Base-by-base conservation (phyloP, 768 basidiomycete species). In the Naganishia kalamii region DNA sequence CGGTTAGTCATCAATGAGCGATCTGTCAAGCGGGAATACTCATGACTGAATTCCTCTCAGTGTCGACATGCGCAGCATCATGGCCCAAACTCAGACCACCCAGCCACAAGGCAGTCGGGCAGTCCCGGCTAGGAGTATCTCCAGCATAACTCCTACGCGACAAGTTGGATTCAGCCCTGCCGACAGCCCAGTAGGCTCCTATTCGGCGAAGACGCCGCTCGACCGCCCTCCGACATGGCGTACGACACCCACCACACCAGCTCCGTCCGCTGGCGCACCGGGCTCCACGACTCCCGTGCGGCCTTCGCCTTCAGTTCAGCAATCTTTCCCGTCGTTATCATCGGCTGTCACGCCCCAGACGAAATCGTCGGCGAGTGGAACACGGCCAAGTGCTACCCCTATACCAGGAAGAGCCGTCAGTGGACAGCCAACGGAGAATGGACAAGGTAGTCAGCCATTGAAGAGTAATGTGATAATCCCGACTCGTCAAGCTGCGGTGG, bases 31-130 rank as follows among this genome's bases (percentile, higher is more conserved):
- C 21, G 13, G 21, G 10, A 17, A 35, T 40, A 25, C 21, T 57
- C 21, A 57, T 40, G n/a, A 41, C 5, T 15, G 4, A 10, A 13
- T 29, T 15, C 2, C 35, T 41, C 27, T 40, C 66, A 92, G 88
- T 25, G 84, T 86, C 13, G 89, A 94, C 73, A 87, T 97, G 84
- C 88, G 87, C 71, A 79, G 84, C 17, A 84, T 97, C 64, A 90
- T 97, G 84, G 89, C 87, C 0, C 92, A 92, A 76, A 83, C 87
- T 0, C 85, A 82, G 51, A 78, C 63, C 8, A 41, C 29, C 15
- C 30, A 25, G 25, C 51, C 49, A 25, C 4, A 21, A 6, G 33
- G n/a, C 6, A 48, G 63, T n/a, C 37, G 40, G 27, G 40, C 50
- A 13, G 46, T 41, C 17, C 63, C 63, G 19, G 50, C 63, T 12